Conservation (phyloP, 306 rosid genomes). For the Cucurbita moschata region DNA sequence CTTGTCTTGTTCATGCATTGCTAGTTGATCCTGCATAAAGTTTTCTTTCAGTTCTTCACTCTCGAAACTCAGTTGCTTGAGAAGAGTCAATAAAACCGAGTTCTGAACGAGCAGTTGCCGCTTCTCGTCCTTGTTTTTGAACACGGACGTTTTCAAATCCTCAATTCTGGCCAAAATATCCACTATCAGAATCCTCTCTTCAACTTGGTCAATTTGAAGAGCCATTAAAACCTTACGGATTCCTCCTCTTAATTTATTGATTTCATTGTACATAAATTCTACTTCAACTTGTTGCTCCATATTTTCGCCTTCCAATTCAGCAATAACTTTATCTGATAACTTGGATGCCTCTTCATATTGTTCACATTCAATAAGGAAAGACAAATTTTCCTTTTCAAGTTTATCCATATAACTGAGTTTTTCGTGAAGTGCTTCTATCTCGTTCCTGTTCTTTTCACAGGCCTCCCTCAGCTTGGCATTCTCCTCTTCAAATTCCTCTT, state of each 20-base stretch:
- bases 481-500: constrained; percentile 52
- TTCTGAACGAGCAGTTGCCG: constrained; percentile 59
- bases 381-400: constrained; percentile 41
- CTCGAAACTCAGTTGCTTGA: constrained; percentile 43
- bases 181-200: constrained; percentile 34
- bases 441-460: constrained; percentile 41
- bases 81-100: constrained; percentile 50
- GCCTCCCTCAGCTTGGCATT: constrained; percentile 49
- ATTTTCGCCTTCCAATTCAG: constrained; percentile 88
- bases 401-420: constrained; percentile 51
- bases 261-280: constrained; percentile 63
- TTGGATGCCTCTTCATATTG: constrained; percentile 62
- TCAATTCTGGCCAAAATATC: constrained; percentile 47
- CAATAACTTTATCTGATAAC: constrained; percentile 54
- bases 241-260: constrained; percentile 55
- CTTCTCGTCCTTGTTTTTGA: constrained; percentile 52
- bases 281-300: constrained; percentile 86
- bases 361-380: constrained; percentile 51
- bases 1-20: constrained; percentile 40
- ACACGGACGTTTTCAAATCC: constrained; percentile 45
- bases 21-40: constrained; percentile 30
- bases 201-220: constrained; percentile 41
- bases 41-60: constrained; percentile 33
- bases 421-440: constrained; percentile 52
- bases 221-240: constrained; percentile 48